Evolutionary conservation across 2,329 filamentous ascomycete species (phyloP), one percentile per base, ranked within the genome.

Genomic region (Arthrinium phaeospermum): DNA sequence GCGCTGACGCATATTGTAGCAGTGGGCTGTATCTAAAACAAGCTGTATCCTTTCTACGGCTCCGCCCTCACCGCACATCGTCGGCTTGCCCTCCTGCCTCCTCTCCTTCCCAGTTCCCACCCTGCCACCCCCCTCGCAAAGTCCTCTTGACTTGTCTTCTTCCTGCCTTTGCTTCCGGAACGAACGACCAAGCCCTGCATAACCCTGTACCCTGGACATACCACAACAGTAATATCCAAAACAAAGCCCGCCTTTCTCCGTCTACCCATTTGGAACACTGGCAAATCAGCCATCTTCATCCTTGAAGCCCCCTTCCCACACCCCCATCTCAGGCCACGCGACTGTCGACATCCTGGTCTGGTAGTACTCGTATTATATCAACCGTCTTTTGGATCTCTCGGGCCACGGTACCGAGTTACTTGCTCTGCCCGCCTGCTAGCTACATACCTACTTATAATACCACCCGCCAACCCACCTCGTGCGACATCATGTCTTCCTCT

Each of bases 401-500:
- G 45, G 8, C 45, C 45, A 49, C 34, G 68, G 68, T 70, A 70
- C 68, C 46, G 37, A 51, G 49, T 47, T 70, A 70, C 68, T 70
- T 57, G 46, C 30, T 41, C 68, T 57, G 24, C 46, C 46, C 47
- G 47, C 27, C 49, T 27, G 46, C 68, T 53, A 51, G 45, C 30
- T 69, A 69, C 57, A 34, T 70, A 70, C 57, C 30, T 69, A 69
- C 57, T 47, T 70, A 70, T 70, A 70, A 74, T 74, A 73, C 64
- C 77, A 77, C 73, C 75, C 74, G 75, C 72, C 72, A 71, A 24
- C 53, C 72, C 69, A 41, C 19, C 30, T 49, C n/a, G 34, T 37
- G 34, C 49, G 46, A 13, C 68, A 37, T 71, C 80, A 90, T 90
- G 88, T 83, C 87, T 69, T 80, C 78, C 71, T 73, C 77, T 67